These are phyloP conservation scores for Calonectria hongkongensis DNA, from an alignment of 2,329 filamentous ascomycete genomes.

Conservation along the genomic window DNA sequence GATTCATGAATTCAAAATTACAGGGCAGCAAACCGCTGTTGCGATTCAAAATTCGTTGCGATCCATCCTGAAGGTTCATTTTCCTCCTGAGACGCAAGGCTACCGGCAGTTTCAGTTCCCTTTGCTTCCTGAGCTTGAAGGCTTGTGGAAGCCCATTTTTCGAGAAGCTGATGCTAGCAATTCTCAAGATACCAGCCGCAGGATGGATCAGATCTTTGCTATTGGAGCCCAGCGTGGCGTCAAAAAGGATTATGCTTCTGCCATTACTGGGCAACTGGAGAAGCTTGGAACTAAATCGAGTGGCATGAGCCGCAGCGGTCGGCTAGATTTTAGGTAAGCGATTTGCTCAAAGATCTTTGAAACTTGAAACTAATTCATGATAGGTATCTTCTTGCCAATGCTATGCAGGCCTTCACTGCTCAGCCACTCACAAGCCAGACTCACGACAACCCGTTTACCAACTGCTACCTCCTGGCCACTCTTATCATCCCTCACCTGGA, in stretches of 20 bases:
- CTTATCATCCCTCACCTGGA: constrained; percentile 77
- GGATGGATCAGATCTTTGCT: constrained; percentile 75
- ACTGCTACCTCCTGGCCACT: constrained; percentile 73
- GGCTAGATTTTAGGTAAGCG: constrained; percentile 75
- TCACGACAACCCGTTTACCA: constrained; percentile 72
- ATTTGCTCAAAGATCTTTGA: neutral
- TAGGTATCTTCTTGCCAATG: constrained; percentile 76
- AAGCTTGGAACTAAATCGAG: constrained; percentile 71
- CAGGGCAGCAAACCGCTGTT: constrained; percentile 68
- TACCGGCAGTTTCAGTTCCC: constrained; percentile 70
- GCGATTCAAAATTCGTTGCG: constrained; percentile 75
- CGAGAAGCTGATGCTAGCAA: constrained; percentile 58
- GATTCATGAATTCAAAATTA: constrained; percentile 67
- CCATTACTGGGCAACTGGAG: constrained; percentile 72
- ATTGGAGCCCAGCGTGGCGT: constrained; percentile 75
- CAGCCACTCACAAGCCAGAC: constrained; percentile 70
- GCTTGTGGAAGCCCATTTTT: constrained; percentile 73
- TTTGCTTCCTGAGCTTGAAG: constrained; percentile 68
- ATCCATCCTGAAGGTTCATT: constrained; percentile 69
- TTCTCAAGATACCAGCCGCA: constrained; percentile 59
- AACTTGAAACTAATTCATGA: constrained; percentile 23
- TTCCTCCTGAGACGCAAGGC: constrained; percentile 67
- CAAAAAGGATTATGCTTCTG: constrained; percentile 67
- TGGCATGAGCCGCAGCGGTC: constrained; percentile 71
- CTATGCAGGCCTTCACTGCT: constrained; percentile 75